Conservation (phyloP, 2,329 filamentous ascomycete genomes). For the Eutypa lata region DNA sequence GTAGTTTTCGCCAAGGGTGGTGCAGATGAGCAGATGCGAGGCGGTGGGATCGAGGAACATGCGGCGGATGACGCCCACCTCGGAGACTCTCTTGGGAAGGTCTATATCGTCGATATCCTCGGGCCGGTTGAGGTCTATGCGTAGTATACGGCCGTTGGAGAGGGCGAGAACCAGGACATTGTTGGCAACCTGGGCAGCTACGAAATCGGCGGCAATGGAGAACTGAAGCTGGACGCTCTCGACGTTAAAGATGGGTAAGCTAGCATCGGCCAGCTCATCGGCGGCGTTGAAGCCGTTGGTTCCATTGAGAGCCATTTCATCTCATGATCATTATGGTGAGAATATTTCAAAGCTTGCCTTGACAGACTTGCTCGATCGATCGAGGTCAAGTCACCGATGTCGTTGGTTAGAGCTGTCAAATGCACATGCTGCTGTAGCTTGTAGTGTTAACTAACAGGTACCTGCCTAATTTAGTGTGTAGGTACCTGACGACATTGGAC, state of each 20-base stretch:
- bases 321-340: constrained; percentile 21
- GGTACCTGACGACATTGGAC: background rate
- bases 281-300: constrained; percentile 71
- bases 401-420: too few relatives aligned
- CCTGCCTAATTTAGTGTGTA: too few relatives aligned
- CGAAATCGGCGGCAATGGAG: constrained; percentile 90
- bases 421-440: too few relatives aligned
- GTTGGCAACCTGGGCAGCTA: constrained; percentile 93
- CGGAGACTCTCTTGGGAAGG: constrained; percentile 86
- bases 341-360: constrained; percentile 10
- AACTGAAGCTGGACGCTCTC: constrained; percentile 92
- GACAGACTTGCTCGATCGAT: background rate
- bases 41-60: constrained; percentile 98
- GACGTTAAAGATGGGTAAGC: constrained; percentile 89
- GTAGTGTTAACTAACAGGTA: too few relatives aligned
- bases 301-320: constrained; percentile 65
- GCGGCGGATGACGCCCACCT: constrained; percentile 87
- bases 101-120: constrained; percentile 99
- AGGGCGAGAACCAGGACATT: constrained; percentile 92
- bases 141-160: constrained; percentile 85
- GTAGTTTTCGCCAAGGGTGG: constrained; percentile 90
- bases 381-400: too few relatives aligned
- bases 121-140: constrained; percentile 90
- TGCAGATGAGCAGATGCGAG: constrained; percentile 89
- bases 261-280: constrained; percentile 55